Base-by-base conservation (phyloP, 2,329 filamentous ascomycete species). In the Epichloe bromicola region DNA sequence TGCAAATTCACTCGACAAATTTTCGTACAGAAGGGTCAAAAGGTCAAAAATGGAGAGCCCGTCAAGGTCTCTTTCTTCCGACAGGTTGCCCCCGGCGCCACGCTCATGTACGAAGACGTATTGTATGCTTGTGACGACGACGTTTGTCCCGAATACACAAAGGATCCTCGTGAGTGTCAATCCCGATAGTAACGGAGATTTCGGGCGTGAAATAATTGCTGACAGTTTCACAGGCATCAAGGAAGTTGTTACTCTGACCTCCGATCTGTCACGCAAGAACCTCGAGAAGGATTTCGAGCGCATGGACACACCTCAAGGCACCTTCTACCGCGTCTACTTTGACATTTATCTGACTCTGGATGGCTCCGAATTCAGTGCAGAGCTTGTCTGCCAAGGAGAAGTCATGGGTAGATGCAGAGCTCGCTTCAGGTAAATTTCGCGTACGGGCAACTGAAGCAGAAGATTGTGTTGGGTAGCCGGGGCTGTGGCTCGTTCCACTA, bases 1-100 rank as follows among this genome's bases (percentile, higher is more conserved):
- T 98, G 93, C 84, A 97, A 97, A 72, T 97, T 97, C 66, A 97
- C 93, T 1, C 78, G 93, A 50, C 93, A 98, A 66, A 97, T 98
- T 51, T 98, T 97, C 61, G 91, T 98, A 57, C 93, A 96, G 63
- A 97, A 96, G 73, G 93, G 93, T 15, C 93, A 98, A 69, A 86
- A 94, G 68, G 90, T 98, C 70, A 97, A 97, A 83, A 97, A 95
- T 67, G 93, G 93, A 61, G 93, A 98, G 71, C 91, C 93, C 1
- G 91, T 97, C 71, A 97, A 97, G 76, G 93, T 97, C 43, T 95
- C 88, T 10, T 97, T 97, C 72, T 97, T 98, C 82, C 79, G 93
- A 68, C 93, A 97, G 68, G 93, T 98, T 50, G 93, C 93, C 5
- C 93, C 93, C 1, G 93, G 93, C 47, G 93, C 93, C 36, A 97